Percentiles rank a stretch among this genome's conserved stretches.
phyloP scores from a whole-genome alignment of 768 basidiomycete genomes.

The Termitomyces sp. region DNA sequence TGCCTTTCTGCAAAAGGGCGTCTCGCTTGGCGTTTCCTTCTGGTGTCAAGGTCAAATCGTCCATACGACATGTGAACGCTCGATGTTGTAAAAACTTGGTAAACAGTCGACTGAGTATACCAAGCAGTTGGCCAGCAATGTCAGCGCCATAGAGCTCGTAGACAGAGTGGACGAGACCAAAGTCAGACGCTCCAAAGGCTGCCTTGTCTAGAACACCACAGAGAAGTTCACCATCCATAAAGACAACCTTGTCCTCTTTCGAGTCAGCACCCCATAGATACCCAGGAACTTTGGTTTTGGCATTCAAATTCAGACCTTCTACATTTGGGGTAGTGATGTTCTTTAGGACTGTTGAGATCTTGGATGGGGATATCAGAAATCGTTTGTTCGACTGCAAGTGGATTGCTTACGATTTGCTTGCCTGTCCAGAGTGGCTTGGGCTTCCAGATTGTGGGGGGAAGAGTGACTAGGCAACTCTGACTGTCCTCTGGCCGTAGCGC shows the following conservation, averaged over 20 bases:
- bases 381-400: background rate
- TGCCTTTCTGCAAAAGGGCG: conserved; percentile 62
- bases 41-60: conserved; percentile 88
- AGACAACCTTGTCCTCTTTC: conserved; percentile 80
- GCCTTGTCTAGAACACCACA: conserved; percentile 96
- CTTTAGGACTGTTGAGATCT: conserved; percentile 92
- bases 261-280: conserved; percentile 81
- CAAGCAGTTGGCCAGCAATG: conserved; percentile 85
- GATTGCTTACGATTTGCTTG: conserved; percentile 81
- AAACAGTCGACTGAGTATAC: conserved; percentile 89
- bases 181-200: conserved; percentile 94
- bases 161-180: conserved; percentile 94
- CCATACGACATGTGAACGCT: conserved; percentile 98
- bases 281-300: conserved; percentile 88
- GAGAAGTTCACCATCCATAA: conserved; percentile 91
- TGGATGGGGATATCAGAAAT: background rate
- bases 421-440: conserved; percentile 94
- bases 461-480: conserved; percentile 64
- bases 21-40: conserved; percentile 71
- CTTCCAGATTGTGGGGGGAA: conserved; percentile 92
- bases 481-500: conserved; percentile 89
- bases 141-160: conserved; percentile 94
- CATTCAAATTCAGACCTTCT: conserved; percentile 79
- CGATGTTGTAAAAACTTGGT: conserved; percentile 97
- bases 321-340: conserved; percentile 85